These are phyloP conservation scores for Alternaria solani DNA, from an alignment of 2,329 filamentous ascomycete genomes.

Conservation along the genomic window DNA sequence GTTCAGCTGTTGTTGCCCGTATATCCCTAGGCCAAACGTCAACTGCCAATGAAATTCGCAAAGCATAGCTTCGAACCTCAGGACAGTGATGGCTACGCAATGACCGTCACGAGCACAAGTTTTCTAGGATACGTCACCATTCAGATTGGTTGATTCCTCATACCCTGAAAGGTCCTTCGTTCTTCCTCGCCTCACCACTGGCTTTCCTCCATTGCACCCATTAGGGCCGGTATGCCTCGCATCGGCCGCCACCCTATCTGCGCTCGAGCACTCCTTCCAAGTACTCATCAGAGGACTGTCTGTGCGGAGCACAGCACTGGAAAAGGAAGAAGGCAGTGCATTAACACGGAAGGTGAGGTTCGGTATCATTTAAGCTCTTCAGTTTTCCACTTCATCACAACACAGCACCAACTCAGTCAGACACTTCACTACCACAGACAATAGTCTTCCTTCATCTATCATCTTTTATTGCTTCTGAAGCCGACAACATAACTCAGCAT, in stretches of 20 bases:
- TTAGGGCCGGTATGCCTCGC: slow-evolving; percentile 4
- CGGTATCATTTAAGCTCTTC: neutral
- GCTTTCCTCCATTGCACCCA: neutral
- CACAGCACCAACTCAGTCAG: neutral
- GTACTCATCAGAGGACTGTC: neutral
- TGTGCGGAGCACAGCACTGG: neutral
- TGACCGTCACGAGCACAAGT: neutral
- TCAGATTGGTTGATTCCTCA: neutral
- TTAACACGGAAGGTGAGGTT: neutral
- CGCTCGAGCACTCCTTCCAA: neutral
- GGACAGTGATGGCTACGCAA: neutral
- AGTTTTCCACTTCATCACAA: neutral
- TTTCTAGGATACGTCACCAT: neutral
- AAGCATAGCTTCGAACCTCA: neutral
- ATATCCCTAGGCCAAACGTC: neutral
- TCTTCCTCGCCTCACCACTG: neutral
- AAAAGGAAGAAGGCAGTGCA: neutral
- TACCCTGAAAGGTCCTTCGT: neutral
- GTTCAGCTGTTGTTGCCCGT: neutral
- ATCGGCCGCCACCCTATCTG: neutral
- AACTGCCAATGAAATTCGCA: neutral
- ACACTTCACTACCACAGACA: neutral
- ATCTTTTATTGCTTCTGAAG: neutral
- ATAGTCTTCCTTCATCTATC: neutral
- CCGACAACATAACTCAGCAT: neutral